A percentile compares a stretch with the other conserved stretches of the same genome.
These are phyloP conservation scores for Sugiyamaella novakii DNA, from an alignment of 1,139 yeast genomes.

Conservation along the genomic window DNA sequence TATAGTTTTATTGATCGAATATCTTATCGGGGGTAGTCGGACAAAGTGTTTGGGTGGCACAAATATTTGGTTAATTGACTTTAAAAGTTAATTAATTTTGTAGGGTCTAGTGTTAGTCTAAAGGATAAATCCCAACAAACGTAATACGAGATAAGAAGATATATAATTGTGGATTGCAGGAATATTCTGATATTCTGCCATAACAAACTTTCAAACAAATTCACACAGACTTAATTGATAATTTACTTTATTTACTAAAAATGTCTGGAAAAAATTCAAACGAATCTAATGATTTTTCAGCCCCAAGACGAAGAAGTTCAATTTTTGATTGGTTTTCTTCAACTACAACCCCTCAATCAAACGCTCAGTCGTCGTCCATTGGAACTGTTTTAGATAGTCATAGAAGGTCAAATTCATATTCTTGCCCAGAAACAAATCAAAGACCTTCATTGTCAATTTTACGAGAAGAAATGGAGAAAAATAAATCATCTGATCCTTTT, in stretches of 20 bases:
- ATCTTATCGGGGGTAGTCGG: too few species aligned
- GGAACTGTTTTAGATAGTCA: slow-evolving; percentile 11
- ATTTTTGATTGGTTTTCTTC: slow-evolving; percentile 21
- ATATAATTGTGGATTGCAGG: too few species aligned
- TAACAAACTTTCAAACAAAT: too few species aligned
- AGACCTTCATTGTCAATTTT: slow-evolving; percentile 17
- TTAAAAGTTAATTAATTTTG: too few species aligned
- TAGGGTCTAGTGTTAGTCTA: too few species aligned
- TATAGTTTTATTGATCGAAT: too few species aligned
- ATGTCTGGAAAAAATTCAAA: not conserved
- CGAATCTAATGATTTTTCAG: slow-evolving; percentile 2
- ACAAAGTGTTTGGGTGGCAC: too few species aligned
- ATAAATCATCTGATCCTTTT: slow-evolving; percentile 4
- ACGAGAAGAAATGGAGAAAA: slow-evolving; percentile 5
- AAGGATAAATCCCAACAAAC: too few species aligned
- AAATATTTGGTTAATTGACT: too few species aligned
- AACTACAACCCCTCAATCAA: slow-evolving; percentile 2
- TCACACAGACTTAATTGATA: too few species aligned
- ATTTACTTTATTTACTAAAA: not conserved
- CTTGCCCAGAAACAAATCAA: slow-evolving; percentile 15
- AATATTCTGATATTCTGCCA: too few species aligned
- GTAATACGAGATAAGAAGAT: too few species aligned
- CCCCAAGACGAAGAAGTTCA: slow-evolving; percentile 19
- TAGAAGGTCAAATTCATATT: slow-evolving; percentile 19
- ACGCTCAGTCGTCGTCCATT: not conserved